A percentile compares a stretch with the other conserved stretches of the same genome.
Conservation (phyloP, 2,329 filamentous ascomycete species). For the Xylariaceae sp. region DNA sequence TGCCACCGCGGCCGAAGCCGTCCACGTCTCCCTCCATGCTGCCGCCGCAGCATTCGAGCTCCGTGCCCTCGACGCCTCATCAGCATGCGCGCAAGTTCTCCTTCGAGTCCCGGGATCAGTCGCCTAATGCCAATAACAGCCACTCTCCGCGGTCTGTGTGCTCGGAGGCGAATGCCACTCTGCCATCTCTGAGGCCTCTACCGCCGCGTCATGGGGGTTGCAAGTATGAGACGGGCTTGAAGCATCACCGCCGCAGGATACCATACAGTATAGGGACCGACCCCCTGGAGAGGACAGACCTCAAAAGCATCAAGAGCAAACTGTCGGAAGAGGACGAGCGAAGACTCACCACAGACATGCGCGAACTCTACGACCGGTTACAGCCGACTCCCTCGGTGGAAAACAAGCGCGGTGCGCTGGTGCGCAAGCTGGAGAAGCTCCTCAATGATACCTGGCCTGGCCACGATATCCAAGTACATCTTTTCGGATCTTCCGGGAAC, state of each 20-base stretch:
- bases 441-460: conserved; percentile 90
- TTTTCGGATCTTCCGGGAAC: conserved; percentile 98
- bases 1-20: conserved; percentile 18
- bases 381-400: conserved; percentile 76
- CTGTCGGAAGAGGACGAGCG: conserved; percentile 66
- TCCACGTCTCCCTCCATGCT: conserved; percentile 34
- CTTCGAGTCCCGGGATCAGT: conserved; percentile 70
- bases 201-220: conserved; percentile 58
- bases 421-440: conserved; percentile 80
- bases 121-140: conserved; percentile 66
- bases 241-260: conserved; percentile 77
- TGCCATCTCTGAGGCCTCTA: conserved; percentile 60
- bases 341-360: conserved; percentile 74
- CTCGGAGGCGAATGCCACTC: conserved; percentile 73
- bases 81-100: conserved; percentile 80
- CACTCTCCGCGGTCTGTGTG: conserved; percentile 87
- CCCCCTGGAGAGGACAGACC: conserved; percentile 62
- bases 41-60: conserved; percentile 70
- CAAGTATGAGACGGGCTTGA: conserved; percentile 81
- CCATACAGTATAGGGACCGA: conserved; percentile 86
- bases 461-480: conserved; percentile 78
- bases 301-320: conserved; percentile 63
- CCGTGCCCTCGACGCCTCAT: conserved; percentile 87
- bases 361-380: conserved; percentile 76
- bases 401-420: conserved; percentile 63